Evolutionary conservation across 371 early-diverging fungal genomes (phyloP).

Genomic region (Mortierella sp.): DNA sequence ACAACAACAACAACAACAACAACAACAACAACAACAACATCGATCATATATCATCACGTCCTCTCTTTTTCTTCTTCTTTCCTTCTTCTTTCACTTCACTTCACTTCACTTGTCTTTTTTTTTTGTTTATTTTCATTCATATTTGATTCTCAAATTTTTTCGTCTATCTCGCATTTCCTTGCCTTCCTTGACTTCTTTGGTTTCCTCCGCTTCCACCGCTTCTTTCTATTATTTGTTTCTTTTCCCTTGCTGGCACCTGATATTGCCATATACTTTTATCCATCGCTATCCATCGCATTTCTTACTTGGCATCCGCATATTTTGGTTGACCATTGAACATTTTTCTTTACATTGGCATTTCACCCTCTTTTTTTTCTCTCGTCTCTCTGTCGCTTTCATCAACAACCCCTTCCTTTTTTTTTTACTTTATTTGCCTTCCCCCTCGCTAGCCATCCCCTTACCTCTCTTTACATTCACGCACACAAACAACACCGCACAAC

Average conservation of each 20-base stretch:
- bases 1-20: no score
- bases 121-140: no score
- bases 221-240: background rate
- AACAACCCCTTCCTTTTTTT: conserved; percentile 1
- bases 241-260: background rate
- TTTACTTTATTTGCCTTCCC: conserved; percentile 9
- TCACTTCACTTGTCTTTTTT: no score
- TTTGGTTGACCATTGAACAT: background rate
- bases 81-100: background rate
- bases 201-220: background rate
- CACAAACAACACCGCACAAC: background rate
- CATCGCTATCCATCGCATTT: conserved; percentile 8
- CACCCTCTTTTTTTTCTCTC: background rate
- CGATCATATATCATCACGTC: background rate
- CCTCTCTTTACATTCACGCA: conserved; percentile 3
- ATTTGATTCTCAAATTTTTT: no score
- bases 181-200: background rate
- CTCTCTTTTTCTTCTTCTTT: background rate
- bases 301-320: background rate
- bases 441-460: background rate
- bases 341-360: background rate
- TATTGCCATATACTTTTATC: background rate
- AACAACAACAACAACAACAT: no score
- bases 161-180: conserved; percentile 14
- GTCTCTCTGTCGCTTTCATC: no score